These are phyloP conservation scores for Nigrograna mackinnonii DNA, from an alignment of 2,329 filamentous ascomycete genomes.

Conservation along the genomic window DNA sequence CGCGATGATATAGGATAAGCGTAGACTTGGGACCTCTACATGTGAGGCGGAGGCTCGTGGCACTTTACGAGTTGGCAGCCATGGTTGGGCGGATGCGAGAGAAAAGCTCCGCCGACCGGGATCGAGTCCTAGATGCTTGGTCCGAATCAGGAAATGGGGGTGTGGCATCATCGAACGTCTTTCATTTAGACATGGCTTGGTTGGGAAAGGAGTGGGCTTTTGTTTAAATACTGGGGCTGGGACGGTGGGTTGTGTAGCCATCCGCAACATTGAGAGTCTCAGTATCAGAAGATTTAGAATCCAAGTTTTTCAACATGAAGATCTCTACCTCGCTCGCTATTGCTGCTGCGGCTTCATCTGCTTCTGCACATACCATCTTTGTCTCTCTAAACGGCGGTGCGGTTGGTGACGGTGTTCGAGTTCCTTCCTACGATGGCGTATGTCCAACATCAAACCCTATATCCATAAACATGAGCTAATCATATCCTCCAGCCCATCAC, in stretches of 20 bases:
- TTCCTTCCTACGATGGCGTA: constrained; percentile 45
- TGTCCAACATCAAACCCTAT: constrained; percentile 3
- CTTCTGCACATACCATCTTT: constrained; percentile 56
- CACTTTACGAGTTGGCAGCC: constrained; percentile 5
- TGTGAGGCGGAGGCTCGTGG: constrained; percentile 11
- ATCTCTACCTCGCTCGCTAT: constrained; percentile 25
- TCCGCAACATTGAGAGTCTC: neutral
- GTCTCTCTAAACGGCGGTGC: constrained; percentile 51
- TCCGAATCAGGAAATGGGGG: constrained; percentile 2
- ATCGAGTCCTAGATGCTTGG: constrained; percentile 1
- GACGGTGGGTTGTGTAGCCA: too few relatives aligned
- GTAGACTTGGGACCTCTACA: constrained; percentile 1
- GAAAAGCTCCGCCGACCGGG: constrained; percentile 13
- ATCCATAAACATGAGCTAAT: neutral
- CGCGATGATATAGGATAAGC: constrained; percentile 11
- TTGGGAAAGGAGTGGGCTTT: neutral
- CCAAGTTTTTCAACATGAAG: constrained; percentile 27
- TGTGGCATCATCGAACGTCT: constrained; percentile 11
- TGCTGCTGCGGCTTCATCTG: constrained; percentile 35
- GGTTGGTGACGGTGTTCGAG: constrained; percentile 55
- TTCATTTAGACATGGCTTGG: neutral
- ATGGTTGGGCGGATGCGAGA: constrained; percentile 19
- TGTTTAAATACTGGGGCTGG: constrained; percentile 4
- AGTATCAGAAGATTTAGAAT: too few relatives aligned
- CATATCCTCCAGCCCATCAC: constrained; percentile 48